Conservation (phyloP, 2,329 filamentous ascomycete species). For the Diplodia mutila region DNA sequence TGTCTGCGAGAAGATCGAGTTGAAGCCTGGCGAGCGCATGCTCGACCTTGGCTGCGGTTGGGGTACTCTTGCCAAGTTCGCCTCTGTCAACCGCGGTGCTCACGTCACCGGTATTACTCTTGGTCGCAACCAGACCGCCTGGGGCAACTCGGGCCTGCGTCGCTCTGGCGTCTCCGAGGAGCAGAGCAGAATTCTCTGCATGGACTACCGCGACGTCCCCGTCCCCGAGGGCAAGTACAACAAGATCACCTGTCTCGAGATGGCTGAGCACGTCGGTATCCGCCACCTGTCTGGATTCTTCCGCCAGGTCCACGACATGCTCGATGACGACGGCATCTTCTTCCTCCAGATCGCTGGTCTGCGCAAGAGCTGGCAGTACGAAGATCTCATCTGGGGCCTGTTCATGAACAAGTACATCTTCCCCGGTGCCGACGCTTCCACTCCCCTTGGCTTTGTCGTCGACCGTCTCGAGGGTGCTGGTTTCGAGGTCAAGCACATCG, state of each 20-base stretch:
- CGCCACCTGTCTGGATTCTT: constrained; percentile 82
- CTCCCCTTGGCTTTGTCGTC: constrained; percentile 85
- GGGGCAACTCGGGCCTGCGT: constrained; percentile 89
- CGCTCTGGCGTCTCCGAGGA: constrained; percentile 80
- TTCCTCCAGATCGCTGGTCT: constrained; percentile 96
- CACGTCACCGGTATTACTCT: constrained; percentile 88
- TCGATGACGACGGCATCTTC: constrained; percentile 94
- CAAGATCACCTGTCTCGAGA: constrained; percentile 97
- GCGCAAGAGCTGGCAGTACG: constrained; percentile 94
- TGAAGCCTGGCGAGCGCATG: constrained; percentile 78
- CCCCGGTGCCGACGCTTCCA: constrained; percentile 93
- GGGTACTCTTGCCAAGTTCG: constrained; percentile 94
- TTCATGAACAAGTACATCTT: constrained; percentile 99
- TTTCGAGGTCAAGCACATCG: constrained; percentile 87
- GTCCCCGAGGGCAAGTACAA: constrained; percentile 78
- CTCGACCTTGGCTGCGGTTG: constrained; percentile 98
- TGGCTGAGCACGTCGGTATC: constrained; percentile 98
- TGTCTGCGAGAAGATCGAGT: constrained; percentile 92
- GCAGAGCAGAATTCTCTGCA: constrained; percentile 91
- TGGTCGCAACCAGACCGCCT: constrained; percentile 93
- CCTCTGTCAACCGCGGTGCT: constrained; percentile 88
- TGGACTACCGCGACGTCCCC: constrained; percentile 95
- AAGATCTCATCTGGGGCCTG: constrained; percentile 95
- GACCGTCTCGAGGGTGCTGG: constrained; percentile 83
- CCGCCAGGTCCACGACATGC: constrained; percentile 88